A percentile compares a stretch with the other conserved stretches of the same genome.
These are phyloP conservation scores for Aspergillus fumigatiaffinis DNA, from an alignment of 2,329 filamentous ascomycete genomes.

Conservation along the genomic window DNA sequence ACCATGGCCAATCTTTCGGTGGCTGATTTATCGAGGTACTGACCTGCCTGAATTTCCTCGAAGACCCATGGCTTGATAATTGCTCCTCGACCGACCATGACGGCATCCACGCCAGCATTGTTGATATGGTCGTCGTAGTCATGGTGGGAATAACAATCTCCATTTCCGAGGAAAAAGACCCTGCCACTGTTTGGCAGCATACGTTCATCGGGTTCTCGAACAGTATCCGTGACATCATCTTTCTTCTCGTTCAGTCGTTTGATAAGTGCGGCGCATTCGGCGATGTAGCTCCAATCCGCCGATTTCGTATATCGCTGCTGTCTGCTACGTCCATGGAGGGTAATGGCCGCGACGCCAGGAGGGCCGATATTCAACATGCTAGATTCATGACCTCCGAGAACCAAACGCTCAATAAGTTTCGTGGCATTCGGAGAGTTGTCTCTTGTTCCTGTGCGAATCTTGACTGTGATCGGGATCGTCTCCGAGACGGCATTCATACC, in stretches of 20 bases:
- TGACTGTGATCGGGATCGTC: slow-evolving; percentile 87
- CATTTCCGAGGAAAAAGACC: slow-evolving; percentile 92
- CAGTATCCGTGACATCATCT: slow-evolving; percentile 68
- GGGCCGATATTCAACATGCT: slow-evolving; percentile 64
- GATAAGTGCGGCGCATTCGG: slow-evolving; percentile 81
- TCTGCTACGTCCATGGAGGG: slow-evolving; percentile 85
- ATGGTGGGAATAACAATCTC: slow-evolving; percentile 88
- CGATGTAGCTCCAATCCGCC: slow-evolving; percentile 95
- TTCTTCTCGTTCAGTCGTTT: slow-evolving; percentile 70
- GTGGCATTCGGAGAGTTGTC: slow-evolving; percentile 74
- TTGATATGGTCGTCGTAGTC: slow-evolving; percentile 79
- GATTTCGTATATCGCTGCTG: slow-evolving; percentile 89
- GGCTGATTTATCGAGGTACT: slow-evolving; percentile 94
- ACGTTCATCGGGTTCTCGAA: slow-evolving; percentile 69
- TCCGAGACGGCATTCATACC: slow-evolving; percentile 94
- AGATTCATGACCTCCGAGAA: slow-evolving; percentile 72
- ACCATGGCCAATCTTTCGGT: slow-evolving; percentile 79
- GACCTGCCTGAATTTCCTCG: slow-evolving; percentile 86
- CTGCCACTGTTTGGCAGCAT: slow-evolving; percentile 66
- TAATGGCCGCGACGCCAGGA: slow-evolving; percentile 88
- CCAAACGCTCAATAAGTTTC: slow-evolving; percentile 76
- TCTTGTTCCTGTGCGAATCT: slow-evolving; percentile 87
- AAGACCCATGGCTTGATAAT: slow-evolving; percentile 98
- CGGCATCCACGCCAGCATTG: slow-evolving; percentile 77
- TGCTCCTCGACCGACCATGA: slow-evolving; percentile 95